phyloP scores from a whole-genome alignment of 495 filamentous ascomycete species.

The Tuber indicum region DNA sequence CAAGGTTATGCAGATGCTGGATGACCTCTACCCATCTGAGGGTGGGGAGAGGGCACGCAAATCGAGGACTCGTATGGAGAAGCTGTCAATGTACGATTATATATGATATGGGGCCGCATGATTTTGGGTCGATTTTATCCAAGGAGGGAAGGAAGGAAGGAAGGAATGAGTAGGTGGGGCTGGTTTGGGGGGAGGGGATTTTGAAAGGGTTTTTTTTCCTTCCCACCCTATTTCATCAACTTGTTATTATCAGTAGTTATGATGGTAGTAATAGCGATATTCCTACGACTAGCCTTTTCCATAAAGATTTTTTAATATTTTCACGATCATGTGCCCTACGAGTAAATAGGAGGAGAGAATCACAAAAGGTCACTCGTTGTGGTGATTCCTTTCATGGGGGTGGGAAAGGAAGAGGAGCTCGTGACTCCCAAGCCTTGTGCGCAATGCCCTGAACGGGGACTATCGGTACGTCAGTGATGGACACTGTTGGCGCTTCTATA shows the following conservation, averaged over 20 bases:
- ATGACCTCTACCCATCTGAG: background rate
- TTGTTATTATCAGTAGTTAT: background rate
- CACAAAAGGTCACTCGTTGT: background rate
- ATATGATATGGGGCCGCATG: background rate
- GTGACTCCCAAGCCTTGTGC: no score
- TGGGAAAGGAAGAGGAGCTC: no score
- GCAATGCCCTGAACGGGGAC: no score
- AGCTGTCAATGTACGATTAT: background rate
- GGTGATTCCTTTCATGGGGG: no score
- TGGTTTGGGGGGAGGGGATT: background rate
- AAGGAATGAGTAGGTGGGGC: background rate
- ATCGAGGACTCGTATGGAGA: background rate
- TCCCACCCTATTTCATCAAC: background rate
- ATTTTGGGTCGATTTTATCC: background rate
- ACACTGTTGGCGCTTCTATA: no score
- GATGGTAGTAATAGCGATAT: background rate
- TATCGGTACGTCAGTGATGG: no score
- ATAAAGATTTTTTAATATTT: background rate
- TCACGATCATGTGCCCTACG: background rate
- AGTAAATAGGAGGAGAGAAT: background rate
- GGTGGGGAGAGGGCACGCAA: background rate
- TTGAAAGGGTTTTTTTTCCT: background rate
- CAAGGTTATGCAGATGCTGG: background rate
- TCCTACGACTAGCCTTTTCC: background rate
- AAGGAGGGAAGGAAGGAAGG: no score